A percentile compares a stretch with the other conserved stretches of the same genome.
phyloP scores from a whole-genome alignment of 23 red algal species.

The Pyropia yezoensis region DNA sequence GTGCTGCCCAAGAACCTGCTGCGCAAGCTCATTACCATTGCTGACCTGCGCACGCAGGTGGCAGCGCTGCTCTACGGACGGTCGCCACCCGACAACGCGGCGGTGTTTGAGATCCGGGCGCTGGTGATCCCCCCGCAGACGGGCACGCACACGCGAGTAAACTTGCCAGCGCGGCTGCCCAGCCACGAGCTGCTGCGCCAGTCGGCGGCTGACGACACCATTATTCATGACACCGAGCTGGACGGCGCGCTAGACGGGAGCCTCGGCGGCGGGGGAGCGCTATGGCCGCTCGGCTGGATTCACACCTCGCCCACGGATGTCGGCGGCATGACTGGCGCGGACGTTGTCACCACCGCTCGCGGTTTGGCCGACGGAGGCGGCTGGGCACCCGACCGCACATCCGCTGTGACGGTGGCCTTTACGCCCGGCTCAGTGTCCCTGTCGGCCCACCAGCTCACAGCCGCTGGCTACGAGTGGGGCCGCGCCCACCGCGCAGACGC shows the following conservation, averaged over 20 bases:
- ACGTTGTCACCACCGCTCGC: conserved; percentile 63
- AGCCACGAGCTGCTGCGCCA: conserved; percentile 42
- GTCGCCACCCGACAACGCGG: conserved; percentile 49
- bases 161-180: conserved; percentile 24
- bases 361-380: conserved; percentile 20
- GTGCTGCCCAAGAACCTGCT: conserved; percentile 82
- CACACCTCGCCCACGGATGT: conserved; percentile 65
- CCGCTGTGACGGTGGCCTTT: conserved; percentile 77
- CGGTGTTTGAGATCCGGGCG: conserved; percentile 63
- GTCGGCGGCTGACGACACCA: too few species aligned
- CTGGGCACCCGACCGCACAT: conserved; percentile 21
- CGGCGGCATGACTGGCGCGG: conserved; percentile 38
- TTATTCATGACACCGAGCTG: conserved; percentile 31
- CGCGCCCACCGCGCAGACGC: conserved; percentile 15
- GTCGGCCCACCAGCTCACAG: conserved; percentile 48
- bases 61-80: conserved; percentile 61
- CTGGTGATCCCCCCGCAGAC: conserved; percentile 77
- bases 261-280: too few species aligned
- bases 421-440: conserved; percentile 82
- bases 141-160: conserved; percentile 64
- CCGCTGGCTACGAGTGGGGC: conserved; percentile 76
- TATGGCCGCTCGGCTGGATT: conserved; percentile 47
- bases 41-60: conserved; percentile 83
- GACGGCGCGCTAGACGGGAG: conserved; percentile 4
- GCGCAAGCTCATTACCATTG: conserved; percentile 59